Base-by-base conservation (phyloP, 768 basidiomycete species). In the Naganishia vaughanmartiniae region DNA sequence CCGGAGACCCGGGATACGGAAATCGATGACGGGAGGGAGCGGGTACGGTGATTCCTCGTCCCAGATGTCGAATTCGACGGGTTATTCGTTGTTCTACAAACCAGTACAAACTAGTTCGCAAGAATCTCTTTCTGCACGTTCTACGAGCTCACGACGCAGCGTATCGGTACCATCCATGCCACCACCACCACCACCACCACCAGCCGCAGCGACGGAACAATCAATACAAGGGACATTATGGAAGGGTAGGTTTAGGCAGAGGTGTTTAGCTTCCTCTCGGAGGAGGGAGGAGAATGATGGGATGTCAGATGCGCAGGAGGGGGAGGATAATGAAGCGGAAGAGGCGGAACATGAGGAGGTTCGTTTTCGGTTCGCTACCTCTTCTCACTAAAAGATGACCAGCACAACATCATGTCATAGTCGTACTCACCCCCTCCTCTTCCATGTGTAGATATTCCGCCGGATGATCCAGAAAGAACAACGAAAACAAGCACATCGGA, bases 311-410 rank as follows among this genome's bases (percentile, higher is more conserved):
- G 34, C 42, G 9, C 30, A 7, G 19, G 60, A 19, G 30, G 70
- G 46, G 21, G 17, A 70, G 46, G 63, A 53, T 28, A 66, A 67
- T 4, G 56, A 57, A 17, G 66, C 67, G 42, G 70, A 45, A 21
- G 66, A 67, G n/a, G 57, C 42, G 45, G 68, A 69, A 56, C 54
- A 67, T n/a, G 71, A 72, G 51, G 71, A 72, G 53, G 71, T 72
- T 1, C 42, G 71, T 58, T 45, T 15, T 30, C 17, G 5, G 21
- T 28, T 30, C 34, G 26, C 34, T n/a, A 7, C 3, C 5, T 4
- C 57, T 24, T 17, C 11, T 46, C 34, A 42, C 30, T 42, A 0
- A 9, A 2, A n/a, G n/a, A n/a, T n/a, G n/a, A n/a, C n/a, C n/a
- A n/a, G n/a, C n/a, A n/a, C n/a, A n/a, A n/a, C n/a, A n/a, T n/a